Evolutionary conservation across 139 green algal genomes (phyloP).

Genomic region (Coelastrella sp.): DNA sequence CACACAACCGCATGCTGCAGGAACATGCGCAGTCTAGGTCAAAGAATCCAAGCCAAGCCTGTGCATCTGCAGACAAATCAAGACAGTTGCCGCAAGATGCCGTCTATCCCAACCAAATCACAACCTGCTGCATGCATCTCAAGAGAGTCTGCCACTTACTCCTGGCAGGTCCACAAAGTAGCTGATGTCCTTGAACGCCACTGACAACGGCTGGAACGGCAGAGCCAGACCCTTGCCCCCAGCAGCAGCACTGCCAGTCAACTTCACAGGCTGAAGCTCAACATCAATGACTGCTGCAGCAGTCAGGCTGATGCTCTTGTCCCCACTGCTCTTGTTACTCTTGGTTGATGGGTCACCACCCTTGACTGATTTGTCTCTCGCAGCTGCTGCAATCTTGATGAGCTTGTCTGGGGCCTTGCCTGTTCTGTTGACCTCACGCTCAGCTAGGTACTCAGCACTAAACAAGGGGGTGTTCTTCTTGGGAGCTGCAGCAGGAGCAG

Average conservation of each 20-base stretch:
- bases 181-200: constrained; percentile 64
- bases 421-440: constrained; percentile 27
- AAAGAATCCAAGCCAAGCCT: too few species aligned
- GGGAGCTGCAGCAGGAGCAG: constrained; percentile 10
- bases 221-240: constrained; percentile 44
- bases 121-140: too few species aligned
- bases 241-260: constrained; percentile 6
- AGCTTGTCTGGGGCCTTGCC: neutral
- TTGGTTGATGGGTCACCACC: neutral
- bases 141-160: neutral
- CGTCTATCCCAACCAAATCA: too few species aligned
- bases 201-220: constrained; percentile 70
- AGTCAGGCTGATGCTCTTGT: too few species aligned
- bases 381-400: neutral
- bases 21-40: too few species aligned
- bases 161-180: constrained; percentile 69
- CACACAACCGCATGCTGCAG: too few species aligned
- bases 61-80: too few species aligned
- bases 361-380: neutral
- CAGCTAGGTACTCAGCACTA: constrained; percentile 32
- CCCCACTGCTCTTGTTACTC: neutral
- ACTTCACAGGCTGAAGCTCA: neutral
- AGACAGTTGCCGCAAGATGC: too few species aligned
- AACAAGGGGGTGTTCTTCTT: constrained; percentile 14
- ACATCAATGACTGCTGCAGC: too few species aligned